Percentiles rank a stretch among this genome's conserved stretches.
Evolutionary conservation across 768 basidiomycete species (phyloP).

Genomic region (Kwoniella botswanensis): DNA sequence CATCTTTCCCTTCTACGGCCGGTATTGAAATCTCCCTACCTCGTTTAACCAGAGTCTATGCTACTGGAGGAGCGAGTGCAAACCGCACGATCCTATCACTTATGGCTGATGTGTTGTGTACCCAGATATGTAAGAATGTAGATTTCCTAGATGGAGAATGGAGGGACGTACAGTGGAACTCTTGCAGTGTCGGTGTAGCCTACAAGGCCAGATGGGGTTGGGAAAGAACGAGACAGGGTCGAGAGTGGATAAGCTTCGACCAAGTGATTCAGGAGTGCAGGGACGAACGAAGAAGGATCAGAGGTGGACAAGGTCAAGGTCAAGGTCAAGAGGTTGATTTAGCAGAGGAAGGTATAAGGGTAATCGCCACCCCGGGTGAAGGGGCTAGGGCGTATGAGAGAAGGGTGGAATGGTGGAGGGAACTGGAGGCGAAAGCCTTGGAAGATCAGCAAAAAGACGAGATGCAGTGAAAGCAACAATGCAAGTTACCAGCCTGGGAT

Average conservation of each 20-base stretch:
- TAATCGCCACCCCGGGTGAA: conserved; percentile 35
- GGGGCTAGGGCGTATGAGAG: conserved; percentile 43
- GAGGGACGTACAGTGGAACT: conserved; percentile 47
- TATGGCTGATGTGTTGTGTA: conserved; percentile 77
- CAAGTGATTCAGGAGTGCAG: conserved; percentile 41
- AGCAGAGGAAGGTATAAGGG: conserved; percentile 44
- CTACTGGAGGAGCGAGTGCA: conserved; percentile 77
- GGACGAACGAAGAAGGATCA: conserved; percentile 19
- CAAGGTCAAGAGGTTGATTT: neutral
- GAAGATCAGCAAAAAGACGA: conserved; percentile 12
- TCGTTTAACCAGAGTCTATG: conserved; percentile 68
- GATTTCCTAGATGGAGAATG: conserved; percentile 39
- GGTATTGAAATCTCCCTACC: conserved; percentile 11
- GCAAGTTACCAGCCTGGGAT: neutral
- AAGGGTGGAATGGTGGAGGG: conserved; percentile 47
- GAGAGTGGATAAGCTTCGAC: conserved; percentile 43
- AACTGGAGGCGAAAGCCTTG: conserved; percentile 40
- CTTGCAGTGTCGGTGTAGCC: conserved; percentile 49
- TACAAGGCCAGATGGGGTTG: conserved; percentile 54
- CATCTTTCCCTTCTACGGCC: conserved; percentile 26
- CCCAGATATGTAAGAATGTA: conserved; percentile 67
- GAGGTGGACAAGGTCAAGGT: conserved; percentile 6
- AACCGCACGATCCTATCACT: conserved; percentile 75
- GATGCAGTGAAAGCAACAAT: neutral
- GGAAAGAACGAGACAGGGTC: conserved; percentile 33